These are phyloP conservation scores for Epicoccum nigrum DNA, from an alignment of 2,329 filamentous ascomycete species.

Conservation along the genomic window DNA sequence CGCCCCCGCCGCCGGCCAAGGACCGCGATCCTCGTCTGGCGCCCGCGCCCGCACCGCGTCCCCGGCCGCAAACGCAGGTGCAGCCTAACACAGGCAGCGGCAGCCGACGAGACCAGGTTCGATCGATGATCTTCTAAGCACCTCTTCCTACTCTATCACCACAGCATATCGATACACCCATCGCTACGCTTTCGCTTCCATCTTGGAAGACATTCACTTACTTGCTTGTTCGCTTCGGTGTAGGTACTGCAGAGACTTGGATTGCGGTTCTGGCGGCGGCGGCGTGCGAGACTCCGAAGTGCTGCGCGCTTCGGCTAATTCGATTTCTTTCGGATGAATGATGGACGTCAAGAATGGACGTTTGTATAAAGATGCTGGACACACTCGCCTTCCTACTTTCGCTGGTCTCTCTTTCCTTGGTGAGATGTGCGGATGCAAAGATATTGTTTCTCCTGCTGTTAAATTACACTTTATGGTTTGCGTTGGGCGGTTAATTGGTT, in stretches of 20 bases:
- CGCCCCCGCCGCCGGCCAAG: constrained; percentile 40
- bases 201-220: constrained; percentile 36
- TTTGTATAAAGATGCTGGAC: no score
- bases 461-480: no score
- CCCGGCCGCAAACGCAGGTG: constrained; percentile 38
- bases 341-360: no score
- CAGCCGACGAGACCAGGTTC: constrained; percentile 48
- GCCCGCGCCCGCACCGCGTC: constrained; percentile 37
- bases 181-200: constrained; percentile 11
- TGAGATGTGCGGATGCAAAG: no score
- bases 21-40: constrained; percentile 36
- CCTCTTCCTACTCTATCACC: constrained; percentile 24
- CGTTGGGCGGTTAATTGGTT: no score
- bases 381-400: no score
- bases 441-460: no score
- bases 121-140: constrained; percentile 50
- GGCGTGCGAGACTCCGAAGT: constrained; percentile 1
- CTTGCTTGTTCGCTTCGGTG: constrained; percentile 34
- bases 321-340: neutral
- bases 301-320: constrained; percentile 13
- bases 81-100: constrained; percentile 18
- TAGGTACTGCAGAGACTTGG: constrained; percentile 33
- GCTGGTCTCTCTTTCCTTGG: no score
- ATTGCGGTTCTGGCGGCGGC: constrained; percentile 26
- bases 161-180: constrained; percentile 31